Evolutionary conservation across 108 stramenopile genomes (phyloP), one percentile per base, ranked within the genome.

Genomic region (Skeletonema potamos): DNA sequence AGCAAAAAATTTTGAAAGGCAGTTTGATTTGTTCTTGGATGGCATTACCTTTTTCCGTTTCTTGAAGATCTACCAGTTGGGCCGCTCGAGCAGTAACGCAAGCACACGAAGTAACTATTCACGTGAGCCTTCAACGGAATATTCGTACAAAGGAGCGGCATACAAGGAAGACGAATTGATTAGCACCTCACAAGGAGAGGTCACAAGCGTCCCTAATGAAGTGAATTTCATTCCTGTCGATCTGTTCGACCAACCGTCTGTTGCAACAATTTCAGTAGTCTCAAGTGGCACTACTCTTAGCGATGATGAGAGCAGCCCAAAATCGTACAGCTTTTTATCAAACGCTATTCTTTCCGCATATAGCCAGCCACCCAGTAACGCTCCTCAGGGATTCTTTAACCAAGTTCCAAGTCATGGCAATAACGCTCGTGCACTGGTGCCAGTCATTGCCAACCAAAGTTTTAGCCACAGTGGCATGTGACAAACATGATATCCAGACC

Each of bases 31-130:
- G 54, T 62, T 74, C 29, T 56, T 96, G 26, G 91, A 96, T 66
- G 92, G 92, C 13, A 72, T 87, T 65, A 80, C 84, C 54, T 94
- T 85, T 72, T 92, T 84, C 62, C 61, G 82, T 28, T 84, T 96
- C 80, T 86, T 84, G 51, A 82, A 88, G 32, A 86, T 96, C 51
- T 96, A 79, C 66, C 82, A 96, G 79, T 66, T 96, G 30, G 95
- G 94, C 22, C 48, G 22, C 6, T 20, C 22, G 48, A 51, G 22
- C 46, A 58, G 27, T 36, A 22, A 5, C 43, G 58, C 5, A 24
- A 12, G 27, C 37, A 39, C 54, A 5, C 4, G 48, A 18, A 51
- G 22, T 20, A 51, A 20, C 22, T 51, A 4, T 51, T 20, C 22
- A 24, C 48, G 22, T 22, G 22, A 4, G 6, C 58, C 26, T 34